Conservation (phyloP, 441 rosid genomes). For the Populus hybrid region DNA sequence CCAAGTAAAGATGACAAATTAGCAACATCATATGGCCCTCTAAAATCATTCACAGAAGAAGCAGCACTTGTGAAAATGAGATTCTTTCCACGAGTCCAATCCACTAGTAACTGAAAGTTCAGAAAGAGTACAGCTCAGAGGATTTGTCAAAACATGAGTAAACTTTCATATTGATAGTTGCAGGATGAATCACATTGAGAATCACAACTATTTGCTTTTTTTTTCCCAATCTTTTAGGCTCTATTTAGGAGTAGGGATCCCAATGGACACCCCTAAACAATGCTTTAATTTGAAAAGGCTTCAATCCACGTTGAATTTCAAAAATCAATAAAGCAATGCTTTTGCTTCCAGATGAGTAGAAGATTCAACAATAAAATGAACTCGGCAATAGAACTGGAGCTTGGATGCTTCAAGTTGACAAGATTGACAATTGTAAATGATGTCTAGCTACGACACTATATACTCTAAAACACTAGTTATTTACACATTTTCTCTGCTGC, state of each 20-base stretch:
- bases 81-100: slow-evolving; percentile 84
- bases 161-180: background rate
- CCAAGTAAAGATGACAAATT: slow-evolving; percentile 76
- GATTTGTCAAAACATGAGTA: background rate
- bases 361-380: slow-evolving; percentile 4
- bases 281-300: background rate
- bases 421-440: slow-evolving; percentile 1
- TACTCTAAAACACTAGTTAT: background rate
- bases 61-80: slow-evolving; percentile 70
- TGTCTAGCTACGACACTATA: background rate
- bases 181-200: background rate
- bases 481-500: background rate
- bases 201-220: background rate
- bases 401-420: background rate
- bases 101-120: slow-evolving; percentile 63
- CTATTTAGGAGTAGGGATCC: background rate
- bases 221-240: background rate
- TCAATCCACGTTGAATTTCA: background rate
- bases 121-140: slow-evolving; percentile 1
- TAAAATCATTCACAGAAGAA: slow-evolving; percentile 64
- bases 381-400: background rate
- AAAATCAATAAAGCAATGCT: background rate
- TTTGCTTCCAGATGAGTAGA: background rate
- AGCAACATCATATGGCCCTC: slow-evolving; percentile 87
- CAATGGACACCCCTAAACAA: background rate